A percentile compares a stretch with the other conserved stretches of the same genome.
Conservation (phyloP, 805 yeast genomes). For the Diddensiella santjacobensis region DNA sequence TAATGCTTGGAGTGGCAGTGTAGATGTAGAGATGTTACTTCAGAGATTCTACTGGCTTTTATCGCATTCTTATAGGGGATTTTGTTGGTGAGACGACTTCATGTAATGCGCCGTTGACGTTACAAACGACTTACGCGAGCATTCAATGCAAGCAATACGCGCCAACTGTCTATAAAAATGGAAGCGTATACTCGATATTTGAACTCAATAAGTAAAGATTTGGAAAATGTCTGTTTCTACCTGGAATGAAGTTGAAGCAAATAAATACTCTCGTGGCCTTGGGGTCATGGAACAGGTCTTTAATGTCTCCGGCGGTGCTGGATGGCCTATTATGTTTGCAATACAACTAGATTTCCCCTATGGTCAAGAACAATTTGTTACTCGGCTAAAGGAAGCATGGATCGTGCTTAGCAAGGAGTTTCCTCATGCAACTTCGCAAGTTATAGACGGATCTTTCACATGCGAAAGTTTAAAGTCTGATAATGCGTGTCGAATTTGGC, state of each 20-base stretch:
- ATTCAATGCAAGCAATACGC: too few relatives aligned
- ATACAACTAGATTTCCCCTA: neutral
- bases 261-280: neutral
- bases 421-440: neutral
- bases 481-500: neutral
- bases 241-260: neutral
- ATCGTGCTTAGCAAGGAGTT: neutral
- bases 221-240: neutral
- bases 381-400: neutral
- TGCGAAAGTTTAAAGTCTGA: neutral
- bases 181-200: too few relatives aligned
- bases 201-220: neutral
- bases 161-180: too few relatives aligned
- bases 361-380: neutral
- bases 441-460: neutral
- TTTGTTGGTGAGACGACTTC: too few relatives aligned
- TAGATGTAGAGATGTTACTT: too few relatives aligned
- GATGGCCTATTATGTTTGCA: neutral
- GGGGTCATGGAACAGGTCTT: conserved; percentile 1
- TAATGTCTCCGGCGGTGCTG: neutral
- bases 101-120: too few relatives aligned
- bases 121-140: too few relatives aligned
- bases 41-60: too few relatives aligned
- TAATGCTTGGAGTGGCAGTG: too few relatives aligned
- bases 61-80: too few relatives aligned